Evolutionary conservation across 148 eudicot genomes (phyloP), one percentile per base, ranked within the genome.

Genomic region (Vaccinium vitisidaea): DNA sequence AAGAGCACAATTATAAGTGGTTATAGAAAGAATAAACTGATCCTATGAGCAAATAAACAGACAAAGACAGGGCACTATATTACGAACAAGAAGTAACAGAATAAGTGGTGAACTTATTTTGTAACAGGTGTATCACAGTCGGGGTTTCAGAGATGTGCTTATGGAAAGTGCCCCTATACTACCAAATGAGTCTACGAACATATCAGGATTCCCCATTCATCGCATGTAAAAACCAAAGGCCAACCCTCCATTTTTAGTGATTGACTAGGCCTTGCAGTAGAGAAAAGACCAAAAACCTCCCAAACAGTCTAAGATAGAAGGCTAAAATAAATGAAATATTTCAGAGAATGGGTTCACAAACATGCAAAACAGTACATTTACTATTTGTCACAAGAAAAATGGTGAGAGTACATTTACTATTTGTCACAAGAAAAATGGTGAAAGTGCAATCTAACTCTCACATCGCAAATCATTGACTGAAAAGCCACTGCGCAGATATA

Each of bases 1-100:
- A 84, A 27, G n/a, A 55, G 13, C 76, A 83, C 88, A 53, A 61
- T 61, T 50, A 63, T 27, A 49, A 46, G 63, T 55, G 75, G 54
- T 58, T 23, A 52, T 54, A 36, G 48, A 56, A 32, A 52, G 1
- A 69, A 54, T 56, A n/a, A 65, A 61, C 25, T 61, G 18, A 80
- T 63, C 27, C 76, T 65, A 48, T 67, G 27, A n/a, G 75, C 74
- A 46, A 81, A 14, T 46, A 69, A 69, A 52, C 36, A 39, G 21
- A 30, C n/a, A 9, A 19, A 3, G 70, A 50, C 8, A 8, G 21
- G 39, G 14, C 3, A 82, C 18, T 10, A 50, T 70, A 30, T 39
- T 19, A 70, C 23, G 2, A 82, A 53, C 39, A 15, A 30, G 23
- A 53, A 67, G 1, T 30, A 25, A 50, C 49, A 16, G 5, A 69